Base-by-base conservation (phyloP, 2,329 filamentous ascomycete genomes). In the Davidsoniella australis region DNA sequence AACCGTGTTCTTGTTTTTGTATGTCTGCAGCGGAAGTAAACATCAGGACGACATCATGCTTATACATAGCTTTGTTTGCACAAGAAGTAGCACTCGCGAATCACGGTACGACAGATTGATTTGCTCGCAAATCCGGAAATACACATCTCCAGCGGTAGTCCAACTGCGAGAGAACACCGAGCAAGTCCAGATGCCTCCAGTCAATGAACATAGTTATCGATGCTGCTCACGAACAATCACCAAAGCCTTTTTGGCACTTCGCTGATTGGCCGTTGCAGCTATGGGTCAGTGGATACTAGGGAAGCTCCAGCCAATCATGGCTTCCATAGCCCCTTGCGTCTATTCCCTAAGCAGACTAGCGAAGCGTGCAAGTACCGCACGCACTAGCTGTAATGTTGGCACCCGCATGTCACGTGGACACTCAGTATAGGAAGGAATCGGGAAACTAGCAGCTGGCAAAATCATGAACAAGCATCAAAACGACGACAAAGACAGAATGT, bases 281-380 rank as follows among this genome's bases (percentile, higher is more conserved):
- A 20, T 17, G 9, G 18, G 14, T 44, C 12, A 8, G 39, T 18
- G 36, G 38, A 40, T 14, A 39, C 24, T 42, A 5, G 10, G 2
- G 7, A 36, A 20, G 26, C 5, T 40, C 8, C n/a, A 20, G 24
- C 47, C 47, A 48, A 48, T 48, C 26, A 43, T 9, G 33, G 24
- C 10, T 9, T 16, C 29, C 12, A 6, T 41, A 8, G 23, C n/a
- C 49, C 44, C 49, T 45, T 51, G 45, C 40, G 41, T 39, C 33
- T 38, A 8, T 24, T 48, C 23, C 45, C 16, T 20, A 41, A 51
- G 24, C 23, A 24, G 36, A 7, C 5, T 45, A 48, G 49, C 43
- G 41, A 36, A n/a, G 49, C 45, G 24, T 45, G 41, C 36, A 48
- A 48, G 49, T 51, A 47, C 45, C 45, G 40, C 33, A 41, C 9